Conservation (phyloP, 306 rosid species). For the Lathyrus aphaca region DNA sequence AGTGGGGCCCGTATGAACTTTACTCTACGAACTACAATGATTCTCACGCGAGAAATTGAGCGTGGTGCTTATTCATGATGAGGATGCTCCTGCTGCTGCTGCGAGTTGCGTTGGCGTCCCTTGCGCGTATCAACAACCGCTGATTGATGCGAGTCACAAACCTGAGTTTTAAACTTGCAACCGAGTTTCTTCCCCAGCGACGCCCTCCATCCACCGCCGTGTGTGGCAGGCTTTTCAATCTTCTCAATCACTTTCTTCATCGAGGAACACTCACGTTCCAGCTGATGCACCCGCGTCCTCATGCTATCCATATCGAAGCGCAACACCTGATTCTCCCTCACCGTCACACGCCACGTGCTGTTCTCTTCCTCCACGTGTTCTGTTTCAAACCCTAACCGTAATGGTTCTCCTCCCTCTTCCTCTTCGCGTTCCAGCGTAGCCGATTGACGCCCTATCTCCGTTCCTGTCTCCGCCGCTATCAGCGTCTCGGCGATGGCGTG, state of each 20-base stretch:
- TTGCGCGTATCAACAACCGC: conserved; percentile 71
- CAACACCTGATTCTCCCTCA: conserved; percentile 95
- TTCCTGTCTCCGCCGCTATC: conserved; percentile 57
- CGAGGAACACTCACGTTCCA: conserved; percentile 90
- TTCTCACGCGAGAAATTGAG: conserved; percentile 23
- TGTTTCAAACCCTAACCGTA: conserved; percentile 19
- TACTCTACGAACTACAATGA: conserved; percentile 31
- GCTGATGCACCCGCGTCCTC: conserved; percentile 98
- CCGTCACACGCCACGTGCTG: conserved; percentile 74
- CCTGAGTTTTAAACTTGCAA: conserved; percentile 94
- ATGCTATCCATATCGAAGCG: conserved; percentile 97
- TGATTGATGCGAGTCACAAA: conserved; percentile 84
- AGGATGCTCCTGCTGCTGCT: conserved; percentile 48
- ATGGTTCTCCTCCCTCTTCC: conserved; percentile 13
- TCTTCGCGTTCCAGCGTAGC: conserved; percentile 41
- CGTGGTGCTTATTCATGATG: conserved; percentile 48
- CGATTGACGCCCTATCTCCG: conserved; percentile 53
- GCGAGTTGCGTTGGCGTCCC: conserved; percentile 55
- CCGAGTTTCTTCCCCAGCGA: conserved; percentile 71
- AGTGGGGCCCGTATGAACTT: conserved; percentile 33
- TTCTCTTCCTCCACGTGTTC: conserved; percentile 44
- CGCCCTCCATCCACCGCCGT: conserved; percentile 50
- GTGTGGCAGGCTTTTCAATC: conserved; percentile 55
- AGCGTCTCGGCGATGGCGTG: conserved; percentile 87
- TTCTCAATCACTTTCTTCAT: conserved; percentile 81